These are phyloP conservation scores for Sedum album DNA, from an alignment of 164 flowering plant species.

Conservation along the genomic window DNA sequence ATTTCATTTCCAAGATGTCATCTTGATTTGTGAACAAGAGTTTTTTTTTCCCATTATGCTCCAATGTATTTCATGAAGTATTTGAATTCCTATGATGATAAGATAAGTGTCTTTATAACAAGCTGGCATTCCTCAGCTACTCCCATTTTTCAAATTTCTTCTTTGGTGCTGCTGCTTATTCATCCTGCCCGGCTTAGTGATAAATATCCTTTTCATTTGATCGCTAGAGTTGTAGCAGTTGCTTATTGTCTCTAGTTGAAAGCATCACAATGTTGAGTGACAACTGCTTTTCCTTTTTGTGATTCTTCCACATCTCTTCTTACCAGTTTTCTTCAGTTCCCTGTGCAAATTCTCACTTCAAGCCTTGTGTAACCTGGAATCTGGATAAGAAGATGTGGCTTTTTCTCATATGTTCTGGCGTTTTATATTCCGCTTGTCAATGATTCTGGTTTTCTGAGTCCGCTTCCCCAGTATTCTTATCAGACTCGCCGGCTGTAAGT, in stretches of 20 bases:
- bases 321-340: too few relatives aligned
- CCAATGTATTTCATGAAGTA: not conserved
- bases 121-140: not conserved
- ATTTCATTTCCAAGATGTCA: slow-evolving; percentile 5
- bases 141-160: not conserved
- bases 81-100: not conserved
- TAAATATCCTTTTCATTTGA: not conserved
- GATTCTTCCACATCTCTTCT: not conserved
- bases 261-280: not conserved
- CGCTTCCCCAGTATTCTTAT: too few relatives aligned
- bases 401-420: too few relatives aligned
- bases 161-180: not conserved
- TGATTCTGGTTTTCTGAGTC: too few relatives aligned
- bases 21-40: slow-evolving; percentile 6
- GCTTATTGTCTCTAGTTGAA: not conserved
- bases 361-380: too few relatives aligned
- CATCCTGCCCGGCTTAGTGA: not conserved
- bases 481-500: too few relatives aligned
- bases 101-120: not conserved
- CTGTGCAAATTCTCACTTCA: too few relatives aligned
- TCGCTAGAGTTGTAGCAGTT: not conserved
- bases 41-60: not conserved
- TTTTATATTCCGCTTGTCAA: too few relatives aligned
- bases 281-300: too few relatives aligned
- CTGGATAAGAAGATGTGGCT: too few relatives aligned